Conservation (phyloP, 352 stramenopile genomes). For the Phytophthora citricola region DNA sequence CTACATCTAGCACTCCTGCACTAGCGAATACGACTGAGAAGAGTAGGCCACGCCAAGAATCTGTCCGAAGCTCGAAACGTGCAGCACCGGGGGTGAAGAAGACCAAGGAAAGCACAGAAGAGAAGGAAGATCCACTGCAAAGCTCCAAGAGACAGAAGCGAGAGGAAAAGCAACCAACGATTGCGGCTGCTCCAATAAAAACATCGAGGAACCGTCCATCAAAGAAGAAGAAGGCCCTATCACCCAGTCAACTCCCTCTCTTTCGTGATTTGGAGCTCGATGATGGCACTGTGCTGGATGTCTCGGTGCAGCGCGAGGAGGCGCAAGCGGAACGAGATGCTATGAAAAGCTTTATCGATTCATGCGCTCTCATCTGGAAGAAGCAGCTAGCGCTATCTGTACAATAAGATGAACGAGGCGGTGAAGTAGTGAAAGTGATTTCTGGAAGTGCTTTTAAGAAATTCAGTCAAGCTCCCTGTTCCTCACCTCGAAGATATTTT, state of each 20-base stretch:
- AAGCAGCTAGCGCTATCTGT: slow-evolving; percentile 38
- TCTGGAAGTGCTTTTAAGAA: slow-evolving; percentile 15
- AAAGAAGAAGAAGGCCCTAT: slow-evolving; percentile 25
- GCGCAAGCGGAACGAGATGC: slow-evolving; percentile 28
- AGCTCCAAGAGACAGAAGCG: slow-evolving; percentile 35
- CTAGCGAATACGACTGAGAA: slow-evolving; percentile 8
- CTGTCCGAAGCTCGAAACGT: slow-evolving; percentile 20
- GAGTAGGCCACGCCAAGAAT: slow-evolving; percentile 9
- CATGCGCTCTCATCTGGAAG: slow-evolving; percentile 46
- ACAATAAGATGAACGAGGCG: slow-evolving; percentile 23
- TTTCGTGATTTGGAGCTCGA: slow-evolving; percentile 44
- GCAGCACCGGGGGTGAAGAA: not conserved
- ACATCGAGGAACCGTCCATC: slow-evolving; percentile 15
- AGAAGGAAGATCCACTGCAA: slow-evolving; percentile 10
- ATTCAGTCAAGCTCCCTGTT: slow-evolving; percentile 19
- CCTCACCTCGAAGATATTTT: slow-evolving; percentile 13
- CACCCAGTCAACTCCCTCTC: slow-evolving; percentile 28
- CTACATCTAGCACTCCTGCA: not conserved
- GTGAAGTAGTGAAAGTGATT: slow-evolving; percentile 22
- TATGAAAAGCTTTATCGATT: slow-evolving; percentile 39
- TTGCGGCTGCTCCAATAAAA: slow-evolving; percentile 1
- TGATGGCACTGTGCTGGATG: slow-evolving; percentile 40
- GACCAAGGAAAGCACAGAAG: slow-evolving; percentile 10
- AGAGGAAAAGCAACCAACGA: slow-evolving; percentile 7
- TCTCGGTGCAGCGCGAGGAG: slow-evolving; percentile 38